Evolutionary conservation across 2,329 filamentous ascomycete species (phyloP).

Genomic region (Neofusicoccum ribis): DNA sequence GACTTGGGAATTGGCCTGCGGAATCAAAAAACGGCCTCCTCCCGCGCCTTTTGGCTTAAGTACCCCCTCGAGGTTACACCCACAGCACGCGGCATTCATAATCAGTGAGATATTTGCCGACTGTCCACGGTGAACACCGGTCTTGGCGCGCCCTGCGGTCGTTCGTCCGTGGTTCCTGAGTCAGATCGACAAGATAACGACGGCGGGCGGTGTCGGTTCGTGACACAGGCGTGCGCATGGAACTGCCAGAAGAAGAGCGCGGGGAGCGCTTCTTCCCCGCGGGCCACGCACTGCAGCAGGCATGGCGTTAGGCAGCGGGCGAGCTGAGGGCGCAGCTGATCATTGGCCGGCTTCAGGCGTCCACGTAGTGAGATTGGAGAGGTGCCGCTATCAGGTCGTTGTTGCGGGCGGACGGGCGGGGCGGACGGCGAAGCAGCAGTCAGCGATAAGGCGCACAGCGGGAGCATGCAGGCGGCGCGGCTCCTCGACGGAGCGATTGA

Average conservation of each 20-base stretch:
- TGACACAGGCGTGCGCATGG: background rate
- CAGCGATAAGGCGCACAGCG: background rate
- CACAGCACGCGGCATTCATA: background rate
- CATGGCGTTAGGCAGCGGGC: background rate
- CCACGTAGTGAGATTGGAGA: background rate
- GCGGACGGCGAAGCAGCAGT: background rate
- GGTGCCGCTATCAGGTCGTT: background rate
- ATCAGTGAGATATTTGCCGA: background rate
- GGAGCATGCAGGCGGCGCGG: too few relatives aligned
- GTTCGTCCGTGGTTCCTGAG: background rate
- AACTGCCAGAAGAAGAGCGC: background rate
- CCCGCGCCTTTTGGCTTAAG: background rate
- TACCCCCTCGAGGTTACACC: background rate
- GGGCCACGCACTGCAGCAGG: background rate
- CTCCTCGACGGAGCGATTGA: background rate
- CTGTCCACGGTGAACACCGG: background rate
- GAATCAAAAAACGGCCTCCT: background rate
- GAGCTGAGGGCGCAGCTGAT: background rate
- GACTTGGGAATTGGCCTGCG: slow-evolving; percentile 1
- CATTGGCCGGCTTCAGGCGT: background rate
- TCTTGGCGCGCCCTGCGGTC: slow-evolving; percentile 2
- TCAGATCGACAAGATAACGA: slow-evolving; percentile 17
- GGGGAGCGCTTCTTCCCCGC: background rate
- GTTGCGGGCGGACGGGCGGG: background rate
- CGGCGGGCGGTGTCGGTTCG: background rate